phyloP scores from a whole-genome alignment of 1,139 yeast genomes.

The Geotrichum macrosporum region DNA sequence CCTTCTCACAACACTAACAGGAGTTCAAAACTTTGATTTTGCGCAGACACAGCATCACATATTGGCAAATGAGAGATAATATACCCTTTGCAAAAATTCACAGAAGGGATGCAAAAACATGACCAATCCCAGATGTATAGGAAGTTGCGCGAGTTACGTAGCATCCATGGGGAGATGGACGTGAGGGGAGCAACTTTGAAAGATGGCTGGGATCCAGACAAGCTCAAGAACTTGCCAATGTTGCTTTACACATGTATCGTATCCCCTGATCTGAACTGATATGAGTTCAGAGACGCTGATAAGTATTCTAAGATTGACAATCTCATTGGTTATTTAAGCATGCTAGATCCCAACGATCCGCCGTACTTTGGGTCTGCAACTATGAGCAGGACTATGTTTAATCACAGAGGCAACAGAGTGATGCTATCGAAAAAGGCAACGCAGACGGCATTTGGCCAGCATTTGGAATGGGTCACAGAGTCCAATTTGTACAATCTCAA shows the following conservation, averaged over 20 bases:
- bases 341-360: slow-evolving; percentile 30
- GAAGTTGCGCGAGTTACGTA: slow-evolving; percentile 28
- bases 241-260: slow-evolving; percentile 36
- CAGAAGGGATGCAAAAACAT: slow-evolving; percentile 27
- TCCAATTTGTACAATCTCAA: slow-evolving; percentile 31
- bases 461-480: slow-evolving; percentile 29
- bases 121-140: slow-evolving; percentile 33
- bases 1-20: slow-evolving; percentile 36
- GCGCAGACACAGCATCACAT: slow-evolving; percentile 35
- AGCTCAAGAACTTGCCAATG: slow-evolving; percentile 41
- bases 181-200: slow-evolving; percentile 4
- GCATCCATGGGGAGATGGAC: slow-evolving; percentile 24
- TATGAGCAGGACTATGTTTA: slow-evolving; percentile 30
- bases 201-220: slow-evolving; percentile 39
- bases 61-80: slow-evolving; percentile 37
- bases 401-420: slow-evolving; percentile 42
- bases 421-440: slow-evolving; percentile 37
- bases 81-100: slow-evolving; percentile 34
- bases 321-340: slow-evolving; percentile 29
- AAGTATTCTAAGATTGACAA: slow-evolving; percentile 35
- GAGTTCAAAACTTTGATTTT: slow-evolving; percentile 37
- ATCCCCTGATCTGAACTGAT: slow-evolving; percentile 38
- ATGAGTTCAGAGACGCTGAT: slow-evolving; percentile 40
- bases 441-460: slow-evolving; percentile 29
- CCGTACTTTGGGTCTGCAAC: slow-evolving; percentile 35